Conservation (phyloP, 495 filamentous ascomycete genomes). For the Tuber aestivum region DNA sequence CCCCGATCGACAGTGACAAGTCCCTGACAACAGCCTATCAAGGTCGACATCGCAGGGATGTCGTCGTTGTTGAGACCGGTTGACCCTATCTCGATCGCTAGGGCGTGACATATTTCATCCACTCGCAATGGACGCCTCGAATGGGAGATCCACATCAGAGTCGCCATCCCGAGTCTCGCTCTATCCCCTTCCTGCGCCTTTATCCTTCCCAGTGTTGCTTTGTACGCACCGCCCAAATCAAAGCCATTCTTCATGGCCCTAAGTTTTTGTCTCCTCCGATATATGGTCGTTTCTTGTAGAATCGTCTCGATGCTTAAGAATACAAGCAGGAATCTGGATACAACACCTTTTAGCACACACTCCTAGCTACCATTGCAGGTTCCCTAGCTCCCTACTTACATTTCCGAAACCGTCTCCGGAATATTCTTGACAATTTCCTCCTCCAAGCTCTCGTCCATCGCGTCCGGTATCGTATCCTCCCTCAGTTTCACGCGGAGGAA, state of each 20-base stretch:
- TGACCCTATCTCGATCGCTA: neutral
- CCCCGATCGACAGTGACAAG: neutral
- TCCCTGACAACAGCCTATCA: neutral
- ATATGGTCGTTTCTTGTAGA: neutral
- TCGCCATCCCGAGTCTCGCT: neutral
- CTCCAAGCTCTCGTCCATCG: neutral
- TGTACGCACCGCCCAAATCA: neutral
- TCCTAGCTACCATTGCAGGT: too few relatives aligned
- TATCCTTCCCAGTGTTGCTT: neutral
- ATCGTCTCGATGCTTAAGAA: neutral
- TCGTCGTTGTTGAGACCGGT: neutral
- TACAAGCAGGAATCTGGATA: neutral
- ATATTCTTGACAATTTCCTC: neutral
- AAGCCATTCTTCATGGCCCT: neutral
- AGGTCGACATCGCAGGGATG: neutral
- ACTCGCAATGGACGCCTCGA: neutral
- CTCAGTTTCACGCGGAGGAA: neutral
- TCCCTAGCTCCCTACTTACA: neutral
- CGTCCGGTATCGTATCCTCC: neutral
- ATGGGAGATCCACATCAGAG: neutral
- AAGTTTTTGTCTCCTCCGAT: neutral
- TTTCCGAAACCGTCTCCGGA: neutral
- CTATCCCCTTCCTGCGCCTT: neutral
- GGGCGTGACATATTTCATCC: neutral
- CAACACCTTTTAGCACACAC: neutral